Base-by-base conservation (phyloP, 2,329 filamentous ascomycete genomes). In the Diaporthe nobilis region DNA sequence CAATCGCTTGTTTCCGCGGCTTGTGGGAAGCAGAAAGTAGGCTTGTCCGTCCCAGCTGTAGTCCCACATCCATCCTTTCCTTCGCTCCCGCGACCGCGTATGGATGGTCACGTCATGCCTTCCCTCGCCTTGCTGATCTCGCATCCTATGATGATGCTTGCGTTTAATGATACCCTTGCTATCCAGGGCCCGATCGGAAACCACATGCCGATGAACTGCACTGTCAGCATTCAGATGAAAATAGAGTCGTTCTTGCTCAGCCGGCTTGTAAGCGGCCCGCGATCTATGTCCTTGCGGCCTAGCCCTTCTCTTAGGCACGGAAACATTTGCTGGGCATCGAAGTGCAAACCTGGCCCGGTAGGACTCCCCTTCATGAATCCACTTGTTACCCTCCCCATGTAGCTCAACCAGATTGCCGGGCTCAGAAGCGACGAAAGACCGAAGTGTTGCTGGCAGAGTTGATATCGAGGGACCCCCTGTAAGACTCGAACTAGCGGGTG, bases 11-110 rank as follows among this genome's bases (percentile, higher is more conserved):
- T 61, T 61, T 73, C 47, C 71, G 58, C 55, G 49, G 34, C 49
- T 55, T 73, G 71, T 63, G 20, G 55, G 31, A 63, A 63, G 44
- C 61, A 42, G 28, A 22, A 61, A 70, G n/a, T n/a, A 61, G 49
- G 31, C 75, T 55, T 31, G 15, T 74, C 67, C 72, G 72, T 60
- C 72, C 49, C 75, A 75, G 60, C 73, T 71, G 39, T 31, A n/a
- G 63, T 60, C 42, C 51, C 55, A 39, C 42, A n/a, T 61, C 42
- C 13, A 70, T 55, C 65, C 65, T 39, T 55, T 42, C 65, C 34
- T 28, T 70, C 49, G 34, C 49, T 55, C 49, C 65, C 49, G 65
- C 49, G 49, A 55, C n/a, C n/a, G 49, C 17, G 31, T 55, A 70
- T 42, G 42, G 49, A 70, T 55, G 65, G 47, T 53, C 65, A 70